A percentile compares a stretch with the other conserved stretches of the same genome.
phyloP scores from a whole-genome alignment of 225 moss, liverwort and hornwort genomes.

The Pleurozium schreberi region DNA sequence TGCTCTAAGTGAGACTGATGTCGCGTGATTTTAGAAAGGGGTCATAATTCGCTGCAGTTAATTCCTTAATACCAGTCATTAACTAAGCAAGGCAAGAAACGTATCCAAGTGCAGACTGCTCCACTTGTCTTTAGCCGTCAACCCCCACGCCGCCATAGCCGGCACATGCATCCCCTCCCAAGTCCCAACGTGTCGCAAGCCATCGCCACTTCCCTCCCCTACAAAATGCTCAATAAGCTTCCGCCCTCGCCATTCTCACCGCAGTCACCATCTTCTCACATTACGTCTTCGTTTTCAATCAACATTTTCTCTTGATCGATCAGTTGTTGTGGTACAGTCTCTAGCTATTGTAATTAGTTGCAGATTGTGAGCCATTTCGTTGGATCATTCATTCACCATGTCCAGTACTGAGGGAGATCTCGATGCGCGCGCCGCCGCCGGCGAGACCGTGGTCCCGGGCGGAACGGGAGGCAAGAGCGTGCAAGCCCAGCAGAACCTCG shows the following conservation, averaged over 20 bases:
- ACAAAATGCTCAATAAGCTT: not conserved
- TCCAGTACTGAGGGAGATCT: not conserved
- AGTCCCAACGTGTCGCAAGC: not conserved
- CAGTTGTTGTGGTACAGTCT: not conserved
- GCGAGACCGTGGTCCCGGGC: constrained; percentile 14
- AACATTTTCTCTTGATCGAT: not conserved
- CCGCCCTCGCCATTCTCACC: not conserved
- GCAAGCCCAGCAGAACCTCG: constrained; percentile 16
- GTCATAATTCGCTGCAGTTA: not conserved
- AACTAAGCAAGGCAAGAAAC: not conserved
- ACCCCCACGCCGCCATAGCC: not conserved
- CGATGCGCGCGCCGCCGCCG: not conserved
- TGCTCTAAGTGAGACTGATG: no score
- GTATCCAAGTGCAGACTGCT: not conserved
- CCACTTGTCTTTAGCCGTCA: not conserved
- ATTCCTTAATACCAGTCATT: not conserved
- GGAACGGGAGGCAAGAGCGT: constrained; percentile 23
- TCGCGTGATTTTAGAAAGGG: not conserved
- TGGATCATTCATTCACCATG: not conserved
- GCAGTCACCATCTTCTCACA: not conserved
- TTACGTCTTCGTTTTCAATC: not conserved
- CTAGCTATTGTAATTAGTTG: no score
- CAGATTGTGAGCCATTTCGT: not conserved
- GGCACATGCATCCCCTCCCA: not conserved
- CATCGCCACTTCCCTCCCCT: not conserved